A percentile compares a stretch with the other conserved stretches of the same genome.
Conservation (phyloP, 495 filamentous ascomycete species). For the Neurospora hispaniola region DNA sequence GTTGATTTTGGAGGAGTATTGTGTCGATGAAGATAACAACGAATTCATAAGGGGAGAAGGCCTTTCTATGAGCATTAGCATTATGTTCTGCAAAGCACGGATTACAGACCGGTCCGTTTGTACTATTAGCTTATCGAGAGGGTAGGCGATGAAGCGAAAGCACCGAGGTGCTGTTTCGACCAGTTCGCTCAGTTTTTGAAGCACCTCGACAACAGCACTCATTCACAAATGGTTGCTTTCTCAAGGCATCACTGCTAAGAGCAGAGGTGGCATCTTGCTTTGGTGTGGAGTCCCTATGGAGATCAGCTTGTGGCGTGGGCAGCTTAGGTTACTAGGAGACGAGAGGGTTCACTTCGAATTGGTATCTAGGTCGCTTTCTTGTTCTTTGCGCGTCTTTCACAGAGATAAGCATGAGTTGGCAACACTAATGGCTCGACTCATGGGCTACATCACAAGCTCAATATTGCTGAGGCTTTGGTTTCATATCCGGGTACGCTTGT, state of each 20-base stretch:
- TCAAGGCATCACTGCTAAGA: neutral
- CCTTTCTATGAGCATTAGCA: neutral
- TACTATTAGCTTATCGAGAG: neutral
- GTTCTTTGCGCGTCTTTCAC: neutral
- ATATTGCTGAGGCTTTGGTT: neutral
- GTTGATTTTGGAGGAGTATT: neutral
- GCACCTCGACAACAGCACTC: neutral
- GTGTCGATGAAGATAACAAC: neutral
- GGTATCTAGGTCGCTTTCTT: neutral
- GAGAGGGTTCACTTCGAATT: neutral
- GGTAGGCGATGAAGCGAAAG: neutral
- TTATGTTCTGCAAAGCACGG: neutral
- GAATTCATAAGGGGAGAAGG: neutral
- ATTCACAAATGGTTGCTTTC: no score
- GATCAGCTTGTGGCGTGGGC: neutral
- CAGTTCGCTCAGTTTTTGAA: neutral
- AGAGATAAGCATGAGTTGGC: neutral
- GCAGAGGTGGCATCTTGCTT: neutral
- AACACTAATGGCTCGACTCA: neutral
- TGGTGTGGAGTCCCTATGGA: neutral
- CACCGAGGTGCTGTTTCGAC: neutral
- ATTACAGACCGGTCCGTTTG: neutral
- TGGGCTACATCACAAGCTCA: neutral
- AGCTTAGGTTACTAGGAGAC: neutral
- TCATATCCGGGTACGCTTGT: neutral